A percentile compares a stretch with the other conserved stretches of the same genome.
These are phyloP conservation scores for Vicia faba DNA, from an alignment of 306 rosid species.

Conservation along the genomic window DNA sequence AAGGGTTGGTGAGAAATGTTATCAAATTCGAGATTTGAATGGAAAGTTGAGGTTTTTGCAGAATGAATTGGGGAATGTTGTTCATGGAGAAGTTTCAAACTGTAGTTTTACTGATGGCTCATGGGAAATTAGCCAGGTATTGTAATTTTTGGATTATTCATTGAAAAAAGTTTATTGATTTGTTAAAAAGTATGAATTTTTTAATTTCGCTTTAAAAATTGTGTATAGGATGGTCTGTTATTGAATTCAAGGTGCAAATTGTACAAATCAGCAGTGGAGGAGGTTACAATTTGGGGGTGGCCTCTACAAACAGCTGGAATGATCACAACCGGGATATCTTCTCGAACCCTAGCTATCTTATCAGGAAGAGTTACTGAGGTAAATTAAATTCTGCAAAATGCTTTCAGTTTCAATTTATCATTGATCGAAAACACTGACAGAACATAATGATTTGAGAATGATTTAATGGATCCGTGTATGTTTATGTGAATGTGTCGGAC, in stretches of 20 bases:
- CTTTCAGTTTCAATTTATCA: background rate
- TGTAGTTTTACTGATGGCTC: constrained; percentile 51
- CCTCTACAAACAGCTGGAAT: constrained; percentile 94
- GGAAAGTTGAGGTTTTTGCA: constrained; percentile 69
- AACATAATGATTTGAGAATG: background rate
- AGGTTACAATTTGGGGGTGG: constrained; percentile 91
- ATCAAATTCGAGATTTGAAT: constrained; percentile 50
- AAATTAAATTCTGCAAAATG: constrained; percentile 24
- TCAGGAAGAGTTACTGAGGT: constrained; percentile 89
- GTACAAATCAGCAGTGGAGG: constrained; percentile 72
- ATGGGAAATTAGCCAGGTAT: constrained; percentile 80
- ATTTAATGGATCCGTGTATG: too few species aligned
- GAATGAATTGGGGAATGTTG: constrained; percentile 53
- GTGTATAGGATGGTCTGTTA: constrained; percentile 67
- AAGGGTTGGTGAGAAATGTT: constrained; percentile 53
- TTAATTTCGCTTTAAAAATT: background rate
- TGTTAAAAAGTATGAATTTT: background rate
- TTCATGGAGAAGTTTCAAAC: constrained; percentile 55
- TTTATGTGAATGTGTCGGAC: too few species aligned
- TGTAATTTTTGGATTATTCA: background rate
- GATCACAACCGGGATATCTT: constrained; percentile 64
- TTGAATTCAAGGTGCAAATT: constrained; percentile 69
- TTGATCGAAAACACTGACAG: background rate
- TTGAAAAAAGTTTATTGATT: background rate
- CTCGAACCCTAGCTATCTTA: constrained; percentile 58